Evolutionary conservation across 495 filamentous ascomycete genomes (phyloP), one percentile per base, ranked within the genome.

Genomic region (Trichocladium uniseriatum): DNA sequence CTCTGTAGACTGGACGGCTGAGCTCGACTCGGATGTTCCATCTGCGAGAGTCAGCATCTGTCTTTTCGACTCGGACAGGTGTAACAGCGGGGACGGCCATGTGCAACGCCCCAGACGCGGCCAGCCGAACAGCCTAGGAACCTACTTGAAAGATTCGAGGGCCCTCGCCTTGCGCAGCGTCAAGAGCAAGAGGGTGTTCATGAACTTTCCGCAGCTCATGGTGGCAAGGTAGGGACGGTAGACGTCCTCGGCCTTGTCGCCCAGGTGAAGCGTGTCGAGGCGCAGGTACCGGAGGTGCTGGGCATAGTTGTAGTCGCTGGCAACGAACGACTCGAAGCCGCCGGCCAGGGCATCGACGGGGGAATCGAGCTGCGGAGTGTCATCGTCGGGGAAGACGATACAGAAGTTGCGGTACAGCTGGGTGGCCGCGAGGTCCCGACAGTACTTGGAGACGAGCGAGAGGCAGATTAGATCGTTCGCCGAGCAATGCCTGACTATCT

Each of bases 11-110:
- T 15, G 68, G 69, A 10, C 76, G 68, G 54, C 74, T 79, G 1
- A 84, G 65, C 52, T 83, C 80, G 22, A 81, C 72, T 14, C 78
- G 71, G 31, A 79, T 73, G 59, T 82, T 78, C 80, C 80, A 84
- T 49, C 76, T 80, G 13, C 15, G 53, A 56, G n/a, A 13, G 11
- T 19, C 27, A 20, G 37, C 16, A 34, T 38, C 29, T 35, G 18
- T 19, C 4, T 35, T 10, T 9, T 16, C 27, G 39, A n/a, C 8
- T 3, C 24, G 8, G 24, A 27, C 24, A 27, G 20, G 29, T 22
- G 15, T 11, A 43, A 19, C n/a, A 8, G 24, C 24, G 24, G 24
- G 21, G 21, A 9, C 22, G 11, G 18, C 37, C n/a, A 6, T 21
- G 32, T 37, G 43, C 3, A 28, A 16, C 8, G 9, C 18, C 11